Evolutionary conservation across 1,139 yeast species (phyloP), one percentile per base, ranked within the genome.

Genomic region (Geotrichum carabidarum): DNA sequence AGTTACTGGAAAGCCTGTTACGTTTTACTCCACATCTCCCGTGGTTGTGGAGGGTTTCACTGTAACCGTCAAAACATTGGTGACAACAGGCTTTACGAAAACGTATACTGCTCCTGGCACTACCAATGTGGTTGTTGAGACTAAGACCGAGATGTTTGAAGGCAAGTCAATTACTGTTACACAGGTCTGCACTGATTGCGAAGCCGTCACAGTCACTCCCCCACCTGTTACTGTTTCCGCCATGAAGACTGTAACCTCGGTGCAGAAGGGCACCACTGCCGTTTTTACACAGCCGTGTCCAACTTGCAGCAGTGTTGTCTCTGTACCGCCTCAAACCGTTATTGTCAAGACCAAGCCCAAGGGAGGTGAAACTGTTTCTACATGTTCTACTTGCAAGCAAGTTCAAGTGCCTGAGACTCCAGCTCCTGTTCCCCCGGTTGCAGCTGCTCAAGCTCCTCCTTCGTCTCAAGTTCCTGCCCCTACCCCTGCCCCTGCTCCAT

Each of bases 21-120:
- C 55, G 12, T n/a, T 47, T n/a, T 52, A 52, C 36, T 52, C 55
- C 7, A 52, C 55, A 5, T 40, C 9, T 27, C 47, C 55, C 2
- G 41, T 36, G 14, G 38, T 47, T 11, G 36, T 42, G 38, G 35
- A 22, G 3, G 55, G 51, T 9, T 36, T 48, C n/a, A 38, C 44
- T 11, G 55, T 52, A 15, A 22, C 41, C 1, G 48, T 52, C n/a
- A 52, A 51, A 5, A 44, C 32, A n/a, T 34, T 41, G 8, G 27
- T 52, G 14, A 42, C 55, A 9, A 47, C 51, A 5, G 47, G 55
- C 32, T 43, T 42, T 35, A 52, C 55, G 5, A 42, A 44, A 14
- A 40, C 55, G 9, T 27, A 27, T 22, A 48, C 44, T 6, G 44
- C 38, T 8, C 45, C 22, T n/a, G 45, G 22, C 4, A n/a, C 46